A percentile compares a stretch with the other conserved stretches of the same genome.
Evolutionary conservation across 768 basidiomycete species (phyloP).

Genomic region (Guyanaporus albipodus): DNA sequence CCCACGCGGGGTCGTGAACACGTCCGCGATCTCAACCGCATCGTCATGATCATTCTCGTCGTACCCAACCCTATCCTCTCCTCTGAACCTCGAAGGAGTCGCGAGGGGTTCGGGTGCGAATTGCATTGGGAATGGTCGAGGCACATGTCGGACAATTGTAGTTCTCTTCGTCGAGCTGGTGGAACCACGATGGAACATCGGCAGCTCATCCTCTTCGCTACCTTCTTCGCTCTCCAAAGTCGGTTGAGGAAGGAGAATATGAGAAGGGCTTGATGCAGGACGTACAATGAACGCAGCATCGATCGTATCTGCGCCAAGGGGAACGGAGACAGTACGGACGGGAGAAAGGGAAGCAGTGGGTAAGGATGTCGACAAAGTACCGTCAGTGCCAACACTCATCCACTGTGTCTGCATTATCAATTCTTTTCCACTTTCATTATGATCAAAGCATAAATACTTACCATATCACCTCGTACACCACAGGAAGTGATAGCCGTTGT

Average conservation of each 20-base stretch:
- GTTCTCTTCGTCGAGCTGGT: not conserved
- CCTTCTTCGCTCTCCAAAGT: conserved; percentile 10
- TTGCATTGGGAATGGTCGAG: conserved; percentile 29
- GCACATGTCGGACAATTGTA: not conserved
- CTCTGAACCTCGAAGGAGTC: not conserved
- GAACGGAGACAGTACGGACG: not conserved
- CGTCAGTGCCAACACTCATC: not conserved
- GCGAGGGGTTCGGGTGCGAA: not conserved
- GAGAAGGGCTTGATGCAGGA: conserved; percentile 14
- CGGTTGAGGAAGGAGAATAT: conserved; percentile 7
- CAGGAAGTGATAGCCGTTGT: not conserved
- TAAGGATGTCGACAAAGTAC: not conserved
- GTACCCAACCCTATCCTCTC: not conserved
- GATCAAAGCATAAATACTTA: conserved; percentile 3
- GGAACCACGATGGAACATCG: conserved; percentile 18
- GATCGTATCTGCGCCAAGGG: not conserved
- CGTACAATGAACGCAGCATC: not conserved
- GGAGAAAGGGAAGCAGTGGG: not conserved
- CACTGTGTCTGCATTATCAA: conserved; percentile 8
- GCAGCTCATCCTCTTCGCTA: conserved; percentile 13
- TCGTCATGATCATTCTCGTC: not conserved
- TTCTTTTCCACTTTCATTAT: not conserved
- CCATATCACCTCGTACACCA: not conserved
- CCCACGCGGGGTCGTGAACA: conserved; percentile 20
- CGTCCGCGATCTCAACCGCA: conserved; percentile 13